Base-by-base conservation (phyloP, 1,284 basidiomycete genomes). In the Sporisorium exsertum region DNA sequence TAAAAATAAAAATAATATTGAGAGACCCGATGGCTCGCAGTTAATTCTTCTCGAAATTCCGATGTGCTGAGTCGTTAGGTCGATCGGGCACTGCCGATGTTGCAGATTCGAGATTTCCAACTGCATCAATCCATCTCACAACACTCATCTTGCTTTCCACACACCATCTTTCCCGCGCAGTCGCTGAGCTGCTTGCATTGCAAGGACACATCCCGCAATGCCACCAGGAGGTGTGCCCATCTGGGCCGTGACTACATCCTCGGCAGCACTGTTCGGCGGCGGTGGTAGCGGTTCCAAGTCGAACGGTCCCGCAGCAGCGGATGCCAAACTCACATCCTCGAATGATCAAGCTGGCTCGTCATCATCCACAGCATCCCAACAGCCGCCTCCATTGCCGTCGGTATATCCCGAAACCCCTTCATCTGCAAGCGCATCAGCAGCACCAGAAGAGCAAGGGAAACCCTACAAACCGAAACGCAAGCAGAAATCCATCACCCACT, bases 231-330 rank as follows among this genome's bases (percentile, higher is more conserved):
- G 70, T 35, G 59, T 67, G 64, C 70, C 70, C 57, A 72, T 57
- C 64, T 72, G 70, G 70, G 70, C 64, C 5, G 33, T 59, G 49
- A 72, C 70, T 12, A 67, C 70, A 7, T 64, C 70, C 52, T 72
- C 70, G 40, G 35, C 70, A 40, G 57, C 60, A 18, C 42, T 72
- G 9, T 72, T 72, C 16, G 70, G 70, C 45, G 57, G 52, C 18
- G 43, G 52, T n/a, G 43, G 53, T 10, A 52, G 57, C 27, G 49
- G n/a, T 4, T 51, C 57, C 46, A 58, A 72, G 18, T n/a, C 51
- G 29, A 60, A 9, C 13, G 51, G 27, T 29, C 54, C 45, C 45
- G 40, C 58, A 58, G 63, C 63, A 40, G 51, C 56, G 27, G 58
- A 64, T 46, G 45, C 47, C 10, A 45, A 56, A 10, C 45, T 57